These are phyloP conservation scores for Metschnikowia matae DNA, from an alignment of 805 yeast species.

Conservation along the genomic window DNA sequence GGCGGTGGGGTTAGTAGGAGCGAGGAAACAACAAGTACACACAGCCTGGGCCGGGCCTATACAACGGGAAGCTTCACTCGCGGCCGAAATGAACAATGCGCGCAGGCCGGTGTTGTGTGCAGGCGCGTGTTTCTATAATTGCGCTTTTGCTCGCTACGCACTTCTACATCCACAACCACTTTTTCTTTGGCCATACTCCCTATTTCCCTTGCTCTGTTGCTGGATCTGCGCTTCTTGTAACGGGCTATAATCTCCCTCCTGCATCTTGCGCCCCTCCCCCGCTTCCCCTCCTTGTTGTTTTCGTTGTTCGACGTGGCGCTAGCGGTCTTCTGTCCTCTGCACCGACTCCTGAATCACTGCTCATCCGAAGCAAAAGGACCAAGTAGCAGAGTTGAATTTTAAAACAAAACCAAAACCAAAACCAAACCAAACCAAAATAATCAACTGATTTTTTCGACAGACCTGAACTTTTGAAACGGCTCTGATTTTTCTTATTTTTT, in stretches of 20 bases:
- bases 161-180: neutral
- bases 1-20: no score
- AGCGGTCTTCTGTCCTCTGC: neutral
- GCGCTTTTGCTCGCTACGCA: conserved; percentile 5
- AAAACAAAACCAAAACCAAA: no score
- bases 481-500: no score
- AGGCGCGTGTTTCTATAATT: neutral
- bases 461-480: no score
- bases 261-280: neutral
- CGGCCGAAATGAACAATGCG: conserved; percentile 1
- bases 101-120: neutral
- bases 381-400: no score
- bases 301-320: neutral
- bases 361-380: no score
- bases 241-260: neutral
- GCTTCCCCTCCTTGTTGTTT: neutral
- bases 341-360: neutral
- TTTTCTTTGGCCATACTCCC: neutral
- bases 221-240: neutral
- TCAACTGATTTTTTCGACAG: no score
- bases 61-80: neutral
- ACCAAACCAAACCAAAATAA: no score
- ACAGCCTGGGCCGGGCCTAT: neutral
- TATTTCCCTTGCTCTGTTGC: neutral
- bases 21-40: no score